Evolutionary conservation across 176 grass and related monocot genomes (phyloP).

Genomic region (Phoenix dactylifera): DNA sequence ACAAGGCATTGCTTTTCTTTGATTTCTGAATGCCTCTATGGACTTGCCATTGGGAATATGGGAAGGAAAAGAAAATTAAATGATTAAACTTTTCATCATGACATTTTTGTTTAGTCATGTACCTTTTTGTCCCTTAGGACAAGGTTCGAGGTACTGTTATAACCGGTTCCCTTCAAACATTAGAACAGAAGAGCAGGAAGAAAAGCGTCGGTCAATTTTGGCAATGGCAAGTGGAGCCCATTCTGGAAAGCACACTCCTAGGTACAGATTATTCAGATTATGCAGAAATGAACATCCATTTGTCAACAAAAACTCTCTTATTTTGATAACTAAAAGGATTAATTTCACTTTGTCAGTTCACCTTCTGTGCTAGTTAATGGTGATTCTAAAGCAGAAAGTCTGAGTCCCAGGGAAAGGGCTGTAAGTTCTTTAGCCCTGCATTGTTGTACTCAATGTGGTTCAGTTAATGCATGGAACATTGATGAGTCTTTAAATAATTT

Average conservation of each 20-base stretch:
- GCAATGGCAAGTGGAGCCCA: conserved; percentile 56
- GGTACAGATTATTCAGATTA: conserved; percentile 25
- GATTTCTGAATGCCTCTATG: too few relatives aligned
- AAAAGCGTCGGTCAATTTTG: conserved; percentile 76
- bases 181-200: conserved; percentile 97
- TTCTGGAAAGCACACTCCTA: conserved; percentile 48
- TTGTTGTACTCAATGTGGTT: not conserved
- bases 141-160: conserved; percentile 49
- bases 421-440: conserved; percentile 39
- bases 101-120: not conserved
- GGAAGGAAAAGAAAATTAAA: too few relatives aligned
- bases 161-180: conserved; percentile 77
- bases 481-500: conserved; percentile 5
- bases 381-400: conserved; percentile 73
- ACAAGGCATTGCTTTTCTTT: not conserved
- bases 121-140: conserved; percentile 23
- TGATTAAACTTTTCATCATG: too few relatives aligned
- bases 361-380: conserved; percentile 44
- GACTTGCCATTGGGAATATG: too few relatives aligned
- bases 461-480: too few relatives aligned
- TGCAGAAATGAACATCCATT: too few relatives aligned
- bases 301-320: not conserved
- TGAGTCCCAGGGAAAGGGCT: conserved; percentile 93
- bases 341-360: conserved; percentile 40
- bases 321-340: not conserved